Conservation (phyloP, 2,329 filamentous ascomycete species). For the Colletotrichum navitas region DNA sequence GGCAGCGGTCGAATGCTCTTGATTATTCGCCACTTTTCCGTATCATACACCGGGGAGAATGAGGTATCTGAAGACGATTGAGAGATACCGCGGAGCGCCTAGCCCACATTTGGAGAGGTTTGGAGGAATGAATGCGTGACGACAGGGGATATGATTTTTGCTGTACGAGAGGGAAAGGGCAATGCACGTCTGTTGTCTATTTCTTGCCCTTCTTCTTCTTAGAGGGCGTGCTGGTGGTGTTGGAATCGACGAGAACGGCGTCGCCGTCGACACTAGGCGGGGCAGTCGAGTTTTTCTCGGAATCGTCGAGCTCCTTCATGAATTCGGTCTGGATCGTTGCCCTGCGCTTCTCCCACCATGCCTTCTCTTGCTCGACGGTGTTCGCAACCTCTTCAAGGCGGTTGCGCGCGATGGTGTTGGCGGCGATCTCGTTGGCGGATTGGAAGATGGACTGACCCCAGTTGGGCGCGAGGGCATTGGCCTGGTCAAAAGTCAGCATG, state of each 20-base stretch:
- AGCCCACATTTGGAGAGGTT: conserved; percentile 1
- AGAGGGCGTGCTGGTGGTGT: conserved; percentile 55
- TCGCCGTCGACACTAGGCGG: conserved; percentile 78
- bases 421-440: conserved; percentile 93
- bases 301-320: conserved; percentile 85
- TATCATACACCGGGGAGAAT: conserved; percentile 23
- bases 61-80: conserved; percentile 36
- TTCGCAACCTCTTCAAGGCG: conserved; percentile 81
- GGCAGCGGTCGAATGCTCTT: conserved; percentile 32
- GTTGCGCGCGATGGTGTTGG: conserved; percentile 82
- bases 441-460: conserved; percentile 99
- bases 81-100: background rate
- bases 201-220: conserved; percentile 78
- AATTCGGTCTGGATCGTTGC: conserved; percentile 80
- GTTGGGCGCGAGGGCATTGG: conserved; percentile 87
- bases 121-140: background rate
- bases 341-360: conserved; percentile 92
- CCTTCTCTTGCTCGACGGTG: conserved; percentile 79
- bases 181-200: conserved; percentile 50
- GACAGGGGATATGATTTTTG: background rate
- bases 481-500: conserved; percentile 63
- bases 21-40: conserved; percentile 24
- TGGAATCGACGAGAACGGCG: conserved; percentile 79
- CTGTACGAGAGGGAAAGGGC: conserved; percentile 1
- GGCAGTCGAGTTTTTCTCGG: conserved; percentile 60